phyloP scores from a whole-genome alignment of 768 basidiomycete genomes.

The Russula virescens region DNA sequence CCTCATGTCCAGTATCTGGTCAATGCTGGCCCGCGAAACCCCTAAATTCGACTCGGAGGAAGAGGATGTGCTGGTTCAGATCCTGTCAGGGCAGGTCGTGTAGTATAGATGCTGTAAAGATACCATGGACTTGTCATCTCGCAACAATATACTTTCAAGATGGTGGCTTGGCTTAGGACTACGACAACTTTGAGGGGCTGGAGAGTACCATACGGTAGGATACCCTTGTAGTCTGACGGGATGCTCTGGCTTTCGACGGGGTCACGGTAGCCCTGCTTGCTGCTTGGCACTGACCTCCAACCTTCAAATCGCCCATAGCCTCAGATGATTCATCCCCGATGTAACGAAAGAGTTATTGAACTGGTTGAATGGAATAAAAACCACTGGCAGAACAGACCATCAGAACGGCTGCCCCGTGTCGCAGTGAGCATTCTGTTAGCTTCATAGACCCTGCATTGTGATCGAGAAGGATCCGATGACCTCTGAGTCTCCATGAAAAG shows the following conservation, averaged over 20 bases:
- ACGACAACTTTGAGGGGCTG: neutral
- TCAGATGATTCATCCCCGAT: conserved; percentile 73
- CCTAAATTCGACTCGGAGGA: too few relatives aligned
- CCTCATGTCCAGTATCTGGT: conserved; percentile 80
- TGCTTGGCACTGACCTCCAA: conserved; percentile 72
- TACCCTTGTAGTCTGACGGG: conserved; percentile 93
- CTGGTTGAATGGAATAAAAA: too few relatives aligned
- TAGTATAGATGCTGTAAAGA: conserved; percentile 74
- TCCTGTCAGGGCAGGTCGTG: neutral
- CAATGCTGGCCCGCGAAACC: conserved; percentile 67
- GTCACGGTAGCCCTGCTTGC: conserved; percentile 66
- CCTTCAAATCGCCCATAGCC: conserved; percentile 75
- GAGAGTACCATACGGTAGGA: conserved; percentile 37
- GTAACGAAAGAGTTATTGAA: conserved; percentile 34
- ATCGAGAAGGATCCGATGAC: too few relatives aligned
- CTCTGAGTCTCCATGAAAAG: too few relatives aligned
- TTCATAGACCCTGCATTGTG: too few relatives aligned
- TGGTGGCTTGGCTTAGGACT: conserved; percentile 9
- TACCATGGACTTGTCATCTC: conserved; percentile 81
- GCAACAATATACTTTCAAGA: conserved; percentile 75
- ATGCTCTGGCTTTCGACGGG: conserved; percentile 76
- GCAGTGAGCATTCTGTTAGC: too few relatives aligned
- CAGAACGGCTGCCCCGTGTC: too few relatives aligned
- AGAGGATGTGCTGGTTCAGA: conserved; percentile 27
- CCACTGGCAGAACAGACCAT: too few relatives aligned